Percentiles rank a stretch among this genome's conserved stretches.
phyloP scores from a whole-genome alignment of 179 eudicot species.

The Nepenthes alata region DNA sequence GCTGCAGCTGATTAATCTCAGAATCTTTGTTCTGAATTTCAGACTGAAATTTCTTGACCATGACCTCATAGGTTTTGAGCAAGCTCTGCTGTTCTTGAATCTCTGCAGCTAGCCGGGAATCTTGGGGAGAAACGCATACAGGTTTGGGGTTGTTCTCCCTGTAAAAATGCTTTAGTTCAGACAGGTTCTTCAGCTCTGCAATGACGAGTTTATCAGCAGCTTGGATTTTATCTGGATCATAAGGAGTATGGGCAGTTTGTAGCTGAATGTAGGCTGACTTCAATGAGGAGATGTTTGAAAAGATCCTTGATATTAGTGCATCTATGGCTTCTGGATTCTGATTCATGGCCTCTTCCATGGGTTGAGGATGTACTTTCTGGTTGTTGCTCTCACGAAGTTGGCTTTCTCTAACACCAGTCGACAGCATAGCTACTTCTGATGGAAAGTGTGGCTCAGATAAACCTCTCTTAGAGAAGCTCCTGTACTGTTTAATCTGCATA shows the following conservation, averaged over 20 bases:
- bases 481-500: conserved; percentile 20
- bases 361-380: conserved; percentile 98
- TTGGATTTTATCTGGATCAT: conserved; percentile 92
- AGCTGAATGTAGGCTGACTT: conserved; percentile 83
- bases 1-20: conserved; percentile 69
- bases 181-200: conserved; percentile 69
- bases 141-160: conserved; percentile 81
- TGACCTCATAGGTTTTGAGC: conserved; percentile 79
- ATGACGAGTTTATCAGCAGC: conserved; percentile 82
- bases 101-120: conserved; percentile 88
- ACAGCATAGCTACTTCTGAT: conserved; percentile 76
- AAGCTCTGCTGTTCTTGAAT: conserved; percentile 92
- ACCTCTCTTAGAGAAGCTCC: conserved; percentile 13
- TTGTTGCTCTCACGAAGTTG: conserved; percentile 82
- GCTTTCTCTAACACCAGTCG: conserved; percentile 60
- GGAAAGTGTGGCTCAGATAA: conserved; percentile 14
- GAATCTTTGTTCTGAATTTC: conserved; percentile 87
- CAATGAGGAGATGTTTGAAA: conserved; percentile 61
- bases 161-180: conserved; percentile 84
- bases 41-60: conserved; percentile 88
- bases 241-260: conserved; percentile 90
- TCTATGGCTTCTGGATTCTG: conserved; percentile 80
- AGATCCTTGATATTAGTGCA: conserved; percentile 55
- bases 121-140: conserved; percentile 63
- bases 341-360: conserved; percentile 68